Evolutionary conservation across 805 yeast genomes (phyloP), one percentile per base, ranked within the genome.

Genomic region (Candida schatavii): DNA sequence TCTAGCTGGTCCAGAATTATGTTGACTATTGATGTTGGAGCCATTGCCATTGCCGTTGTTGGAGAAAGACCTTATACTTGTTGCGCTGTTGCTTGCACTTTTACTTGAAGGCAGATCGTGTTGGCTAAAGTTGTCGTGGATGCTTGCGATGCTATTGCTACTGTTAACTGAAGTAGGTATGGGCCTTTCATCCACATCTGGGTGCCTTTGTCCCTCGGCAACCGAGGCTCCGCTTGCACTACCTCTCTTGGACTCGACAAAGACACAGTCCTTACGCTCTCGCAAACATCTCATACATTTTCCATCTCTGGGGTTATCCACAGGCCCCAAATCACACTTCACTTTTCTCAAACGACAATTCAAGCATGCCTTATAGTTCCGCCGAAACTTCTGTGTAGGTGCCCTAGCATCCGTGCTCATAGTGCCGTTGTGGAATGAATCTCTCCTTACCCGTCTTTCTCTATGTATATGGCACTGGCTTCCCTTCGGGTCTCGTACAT

Each of bases 251-350:
- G 59, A 52, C 18, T 69, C 73, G 6, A 70, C 75, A 56, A 86
- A 80, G 13, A 83, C 81, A 62, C 98, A 90, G 50, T 83, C 88
- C 49, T 78, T 78, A 13, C 95, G 70, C 56, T 90, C 97, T 34
- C 97, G 72, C 46, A 75, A 73, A 55, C 98, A 90, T 38, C 97
- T 66, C 2, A 79, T 82, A 70, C 98, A 90, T 3, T 95, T 93
- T 3, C 95, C 93, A 3, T 78, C 80, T 35, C 72, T 70, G 0
- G 95, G 95, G 46, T 74, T 74, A 38, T 80, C 83, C 5, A 81
- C 77, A 7, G 82, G 78, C 2, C 96, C 96, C 49, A 90, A 64
- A 56, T 88, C 95, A 66, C 98, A 90, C 54, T 81, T 81, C 33
- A 88, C 87, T 55, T 90, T 91, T 32, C 95, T 75, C 5, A 81